Conservation (phyloP, 768 basidiomycete genomes). For the Mycena galericulata region DNA sequence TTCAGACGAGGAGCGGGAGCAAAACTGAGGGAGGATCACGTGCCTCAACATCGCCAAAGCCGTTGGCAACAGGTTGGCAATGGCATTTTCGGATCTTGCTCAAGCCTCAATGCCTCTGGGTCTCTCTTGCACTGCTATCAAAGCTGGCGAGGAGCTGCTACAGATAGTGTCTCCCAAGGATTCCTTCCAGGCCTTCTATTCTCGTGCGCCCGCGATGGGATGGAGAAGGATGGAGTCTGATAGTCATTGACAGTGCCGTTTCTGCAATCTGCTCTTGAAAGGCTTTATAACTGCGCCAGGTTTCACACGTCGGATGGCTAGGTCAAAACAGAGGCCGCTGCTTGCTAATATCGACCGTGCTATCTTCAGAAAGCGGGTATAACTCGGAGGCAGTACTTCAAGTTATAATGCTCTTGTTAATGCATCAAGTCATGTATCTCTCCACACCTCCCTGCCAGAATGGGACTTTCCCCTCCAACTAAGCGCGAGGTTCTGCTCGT, state of each 20-base stretch:
- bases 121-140: too few species aligned
- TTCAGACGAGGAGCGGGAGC: background rate
- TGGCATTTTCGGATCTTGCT: too few species aligned
- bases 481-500: slow-evolving; percentile 59
- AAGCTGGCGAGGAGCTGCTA: too few species aligned
- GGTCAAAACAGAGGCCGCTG: background rate
- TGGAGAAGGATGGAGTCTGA: too few species aligned
- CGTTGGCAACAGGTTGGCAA: too few species aligned
- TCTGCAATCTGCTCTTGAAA: too few species aligned
- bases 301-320: background rate
- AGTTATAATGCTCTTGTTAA: background rate
- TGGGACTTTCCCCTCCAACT: slow-evolving; percentile 47
- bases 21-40: background rate
- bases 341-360: background rate
- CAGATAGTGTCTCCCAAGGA: too few species aligned
- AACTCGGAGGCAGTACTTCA: background rate
- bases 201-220: too few species aligned
- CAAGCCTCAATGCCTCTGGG: too few species aligned
- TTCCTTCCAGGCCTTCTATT: too few species aligned
- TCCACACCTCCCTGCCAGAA: background rate
- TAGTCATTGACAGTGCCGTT: too few species aligned
- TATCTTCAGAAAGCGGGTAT: background rate
- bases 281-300: background rate
- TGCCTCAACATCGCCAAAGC: background rate
- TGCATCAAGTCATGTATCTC: slow-evolving; percentile 1